A percentile compares a stretch with the other conserved stretches of the same genome.
phyloP scores from a whole-genome alignment of 352 stramenopile genomes.

The Phytophthora meadii region DNA sequence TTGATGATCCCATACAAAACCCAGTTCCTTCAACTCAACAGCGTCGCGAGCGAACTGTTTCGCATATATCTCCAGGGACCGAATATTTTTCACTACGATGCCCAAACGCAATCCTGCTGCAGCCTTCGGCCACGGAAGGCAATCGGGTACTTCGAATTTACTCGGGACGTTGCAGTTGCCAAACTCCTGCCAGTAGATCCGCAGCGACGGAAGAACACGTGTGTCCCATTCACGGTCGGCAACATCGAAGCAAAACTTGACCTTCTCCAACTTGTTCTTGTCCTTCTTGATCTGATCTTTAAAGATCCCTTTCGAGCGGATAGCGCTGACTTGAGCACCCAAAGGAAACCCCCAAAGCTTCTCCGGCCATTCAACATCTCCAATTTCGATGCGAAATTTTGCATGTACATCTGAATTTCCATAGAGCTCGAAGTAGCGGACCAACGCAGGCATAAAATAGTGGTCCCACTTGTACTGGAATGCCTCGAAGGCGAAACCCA shows the following conservation, averaged over 20 bases:
- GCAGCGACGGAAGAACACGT: conserved; percentile 9
- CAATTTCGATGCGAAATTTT: background rate
- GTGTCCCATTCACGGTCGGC: conserved; percentile 16
- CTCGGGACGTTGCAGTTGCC: conserved; percentile 16
- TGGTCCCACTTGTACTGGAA: conserved; percentile 32
- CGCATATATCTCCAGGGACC: background rate
- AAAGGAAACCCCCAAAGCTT: background rate
- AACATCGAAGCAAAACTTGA: conserved; percentile 22
- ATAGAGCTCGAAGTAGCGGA: conserved; percentile 32
- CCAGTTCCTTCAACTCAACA: background rate
- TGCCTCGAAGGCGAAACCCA: conserved; percentile 38
- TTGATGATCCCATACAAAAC: background rate
- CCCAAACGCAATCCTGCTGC: conserved; percentile 5
- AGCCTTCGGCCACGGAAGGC: conserved; percentile 6
- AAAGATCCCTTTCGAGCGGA: background rate
- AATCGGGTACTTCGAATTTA: conserved; percentile 14
- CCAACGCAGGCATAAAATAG: conserved; percentile 39
- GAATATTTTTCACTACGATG: conserved; percentile 17
- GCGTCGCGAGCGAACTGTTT: background rate
- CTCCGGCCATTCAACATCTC: background rate
- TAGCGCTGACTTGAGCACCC: background rate
- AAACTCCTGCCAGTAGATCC: conserved; percentile 12
- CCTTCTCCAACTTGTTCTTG: background rate
- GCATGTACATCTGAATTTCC: conserved; percentile 4
- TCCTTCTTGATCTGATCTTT: too few species aligned